Evolutionary conservation across 495 filamentous ascomycete genomes (phyloP), one percentile per base, ranked within the genome.

Genomic region (Acidomyces sp.): DNA sequence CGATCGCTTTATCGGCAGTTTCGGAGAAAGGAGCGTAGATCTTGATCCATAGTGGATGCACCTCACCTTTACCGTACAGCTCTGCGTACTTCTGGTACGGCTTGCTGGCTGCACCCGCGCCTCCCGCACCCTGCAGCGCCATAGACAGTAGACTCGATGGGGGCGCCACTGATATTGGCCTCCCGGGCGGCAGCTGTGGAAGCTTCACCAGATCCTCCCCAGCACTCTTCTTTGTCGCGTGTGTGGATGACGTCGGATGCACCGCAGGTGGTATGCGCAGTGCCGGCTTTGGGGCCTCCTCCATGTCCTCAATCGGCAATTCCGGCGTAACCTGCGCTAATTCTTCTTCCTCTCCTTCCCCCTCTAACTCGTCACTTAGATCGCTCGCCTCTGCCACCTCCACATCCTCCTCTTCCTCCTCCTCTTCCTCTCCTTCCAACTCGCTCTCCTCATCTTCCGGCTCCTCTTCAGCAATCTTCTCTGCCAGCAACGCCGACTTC

Each of bases 21-120:
- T 69, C 68, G 12, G 85, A 85, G 56, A 87, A 93, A 1, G 90
- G 85, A 1, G 78, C 74, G 55, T 86, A 95, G 21, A 97, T 82
- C 36, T 84, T 81, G 37, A 96, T 72, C 45, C 77, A 78, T 19
- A 96, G 64, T 1, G 86, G 81, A 55, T 85, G 82, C 2, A 72
- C 74, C 51, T 85, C 78, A 6, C 85, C 88, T 52, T 84, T 81
- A 13, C 86, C 92, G 21, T 80, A 88, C 3, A 92, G 69, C n/a
- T 80, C 69, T 0, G 82, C 83, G 52, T 93, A 97, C 11, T 65
- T 70, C 48, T 84, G 82, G 7, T 71, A 75, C 3, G 84, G 82
- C 43, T 85, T 87, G 9, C 74, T 71, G 48, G 80, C 75, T 52
- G 82, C 82, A 9, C 81, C 82, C 3, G 13, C 32, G 10, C 25